phyloP scores from a whole-genome alignment of 2,329 filamentous ascomycete genomes.

The Leptographium wingfieldii region DNA sequence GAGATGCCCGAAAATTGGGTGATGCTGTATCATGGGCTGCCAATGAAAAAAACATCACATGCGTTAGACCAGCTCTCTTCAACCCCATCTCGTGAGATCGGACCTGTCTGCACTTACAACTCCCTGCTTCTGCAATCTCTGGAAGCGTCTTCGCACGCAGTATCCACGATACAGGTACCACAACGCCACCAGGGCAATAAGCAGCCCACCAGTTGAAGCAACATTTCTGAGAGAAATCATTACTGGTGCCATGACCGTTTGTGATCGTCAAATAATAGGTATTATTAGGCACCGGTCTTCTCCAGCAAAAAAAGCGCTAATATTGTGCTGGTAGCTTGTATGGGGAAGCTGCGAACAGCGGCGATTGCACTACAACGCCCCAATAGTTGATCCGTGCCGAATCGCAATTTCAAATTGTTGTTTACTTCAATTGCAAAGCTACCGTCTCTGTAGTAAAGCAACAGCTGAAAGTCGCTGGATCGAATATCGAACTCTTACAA shows the following conservation, averaged over 20 bases:
- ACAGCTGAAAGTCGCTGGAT: no score
- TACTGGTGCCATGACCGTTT: not conserved
- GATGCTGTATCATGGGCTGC: slow-evolving; percentile 14
- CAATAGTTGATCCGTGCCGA: not conserved
- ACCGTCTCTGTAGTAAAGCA: no score
- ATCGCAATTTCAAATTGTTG: not conserved
- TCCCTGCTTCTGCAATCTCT: slow-evolving; percentile 11
- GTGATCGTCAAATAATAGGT: not conserved
- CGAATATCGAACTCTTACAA: no score
- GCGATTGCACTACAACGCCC: not conserved
- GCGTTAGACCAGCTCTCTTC: not conserved
- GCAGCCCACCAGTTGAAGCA: not conserved
- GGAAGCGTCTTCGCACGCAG: slow-evolving; percentile 11
- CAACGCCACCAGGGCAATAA: not conserved
- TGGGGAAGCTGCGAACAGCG: not conserved
- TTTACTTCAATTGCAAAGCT: not conserved
- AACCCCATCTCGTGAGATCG: not conserved
- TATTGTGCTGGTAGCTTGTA: no score
- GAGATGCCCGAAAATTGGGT: slow-evolving; percentile 12
- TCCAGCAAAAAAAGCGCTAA: no score
- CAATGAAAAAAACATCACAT: not conserved
- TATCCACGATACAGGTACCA: slow-evolving; percentile 11
- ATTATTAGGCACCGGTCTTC: not conserved
- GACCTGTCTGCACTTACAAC: slow-evolving; percentile 3
- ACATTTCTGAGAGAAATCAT: not conserved